Evolutionary conservation across 2,329 filamentous ascomycete species (phyloP), one percentile per base, ranked within the genome.

Genomic region (Pyrenophora graminea): DNA sequence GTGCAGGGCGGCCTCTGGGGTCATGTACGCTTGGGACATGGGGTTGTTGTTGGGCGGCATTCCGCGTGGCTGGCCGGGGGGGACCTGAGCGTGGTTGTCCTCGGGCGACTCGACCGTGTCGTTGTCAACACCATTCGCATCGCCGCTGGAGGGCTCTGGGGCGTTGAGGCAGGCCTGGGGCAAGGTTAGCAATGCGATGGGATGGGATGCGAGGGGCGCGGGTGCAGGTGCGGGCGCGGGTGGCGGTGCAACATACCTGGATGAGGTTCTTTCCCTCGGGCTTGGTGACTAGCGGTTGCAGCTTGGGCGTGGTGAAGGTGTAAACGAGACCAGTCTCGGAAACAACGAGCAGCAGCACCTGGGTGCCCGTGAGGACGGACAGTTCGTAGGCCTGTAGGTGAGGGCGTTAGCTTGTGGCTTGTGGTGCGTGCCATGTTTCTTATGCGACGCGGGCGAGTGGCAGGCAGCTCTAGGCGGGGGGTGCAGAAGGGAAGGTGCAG

Each of bases 211-310:
- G 15, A 15, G 15, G 15, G 15, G 15, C 15, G 15, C 15, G 15
- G 15, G 15, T 15, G 15, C 15, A 15, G 15, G 15, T 15, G 27
- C 36, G 32, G 30, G 6, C 37, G 30, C 41, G 33, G 43, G 48
- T 36, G 23, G 59, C 8, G 23, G 4, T 25, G 23, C 45, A 51
- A 52, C 85, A 61, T 84, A 97, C 94, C 86, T 99, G 94, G 64
- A 99, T 97, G 61, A 99, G 81, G 75, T 99, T 99, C 85, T 99
- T 99, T 79, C 94, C 94, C 78, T 97, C 94, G 15, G 94, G 89
- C 81, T 97, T 97, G 58, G 94, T 99, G 64, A 97, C 94, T 46
- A 99, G 85, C 58, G 94, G 94, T 79, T 97, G 94, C 49, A 99
- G 86, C 81, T 99, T 99, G 17, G 94, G 94, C 13, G 94, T 99